phyloP scores from a whole-genome alignment of 1,139 yeast genomes.

The Taiozyma sp. region DNA sequence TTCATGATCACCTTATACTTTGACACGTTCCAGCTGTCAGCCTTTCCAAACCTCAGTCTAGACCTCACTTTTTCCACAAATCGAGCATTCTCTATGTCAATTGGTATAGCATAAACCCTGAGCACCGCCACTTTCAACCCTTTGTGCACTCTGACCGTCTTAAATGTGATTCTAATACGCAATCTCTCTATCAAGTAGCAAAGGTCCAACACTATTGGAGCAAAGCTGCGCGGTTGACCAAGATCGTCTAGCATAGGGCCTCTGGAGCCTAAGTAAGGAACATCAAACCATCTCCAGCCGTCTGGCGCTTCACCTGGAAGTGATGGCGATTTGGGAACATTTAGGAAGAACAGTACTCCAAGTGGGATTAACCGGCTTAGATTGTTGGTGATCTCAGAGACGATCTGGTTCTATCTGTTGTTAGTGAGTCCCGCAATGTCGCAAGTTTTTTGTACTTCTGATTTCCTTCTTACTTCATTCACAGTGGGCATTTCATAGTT shows the following conservation, averaged over 20 bases:
- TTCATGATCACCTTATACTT: slow-evolving; percentile 31
- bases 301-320: slow-evolving; percentile 30
- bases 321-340: slow-evolving; percentile 34
- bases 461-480: neutral
- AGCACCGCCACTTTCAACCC: slow-evolving; percentile 24
- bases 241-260: slow-evolving; percentile 12
- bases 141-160: slow-evolving; percentile 1
- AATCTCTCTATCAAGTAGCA: slow-evolving; percentile 37
- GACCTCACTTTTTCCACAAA: slow-evolving; percentile 32
- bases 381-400: slow-evolving; percentile 35
- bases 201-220: slow-evolving; percentile 30
- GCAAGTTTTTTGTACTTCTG: neutral
- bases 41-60: slow-evolving; percentile 26
- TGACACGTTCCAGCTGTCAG: slow-evolving; percentile 26
- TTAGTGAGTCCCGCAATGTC: neutral
- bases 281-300: slow-evolving; percentile 56
- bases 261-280: slow-evolving; percentile 23
- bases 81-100: slow-evolving; percentile 38
- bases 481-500: neutral
- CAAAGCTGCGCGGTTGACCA: neutral
- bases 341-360: slow-evolving; percentile 42
- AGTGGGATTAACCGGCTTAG: slow-evolving; percentile 37
- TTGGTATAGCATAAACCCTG: slow-evolving; percentile 46
- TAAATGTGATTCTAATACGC: slow-evolving; percentile 43
- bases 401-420: neutral